Evolutionary conservation across 768 basidiomycete species (phyloP), one percentile per base, ranked within the genome.

Genomic region (Psilocybe cubensis): DNA sequence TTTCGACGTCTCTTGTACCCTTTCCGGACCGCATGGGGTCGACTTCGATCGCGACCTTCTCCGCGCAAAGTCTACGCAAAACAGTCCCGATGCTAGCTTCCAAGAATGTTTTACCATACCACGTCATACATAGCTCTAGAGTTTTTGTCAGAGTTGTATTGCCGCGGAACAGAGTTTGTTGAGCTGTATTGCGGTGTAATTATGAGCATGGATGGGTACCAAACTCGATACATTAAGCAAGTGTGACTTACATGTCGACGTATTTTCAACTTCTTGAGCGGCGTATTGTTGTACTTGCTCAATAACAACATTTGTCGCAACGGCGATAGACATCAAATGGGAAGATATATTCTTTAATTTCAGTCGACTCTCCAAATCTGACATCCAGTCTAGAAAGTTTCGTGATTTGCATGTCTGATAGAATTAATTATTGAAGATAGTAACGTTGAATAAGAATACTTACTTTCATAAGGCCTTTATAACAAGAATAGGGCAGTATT

Each of bases 41-140:
- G 21, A 93, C 88, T 70, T 96, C 94, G 52, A 96, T 88, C 20
- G 84, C 79, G 59, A 94, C 77, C 67, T 86, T 86, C 61, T 93
- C 91, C 14, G 79, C 70, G 68, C 85, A 89, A 48, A 96, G 75
- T 38, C 82, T 79, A 48, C 89, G 86, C 43, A 96, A 79, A 41
- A 85, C 79, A 24, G 72, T 70, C 4, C 92, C 93, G 40, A 96
- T 81, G 65, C 90, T 91, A 11, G 85, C 84, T 66, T 94, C 91
- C 20, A 96, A 79, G 66, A 93, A 94, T 1, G 77, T 76, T 65
- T 78, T 84, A n/a, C 92, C 92, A 64, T 93, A 90, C 76, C 84
- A 86, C n/a, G 79, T 77, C 85, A 96, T 92, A 63, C 85, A 87
- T 4, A 86, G 73, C 65, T 94, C 92, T 74, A 94, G 83, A 24